Evolutionary conservation across 2,329 filamentous ascomycete genomes (phyloP).

Genomic region (Aspergillus novofumigatus): DNA sequence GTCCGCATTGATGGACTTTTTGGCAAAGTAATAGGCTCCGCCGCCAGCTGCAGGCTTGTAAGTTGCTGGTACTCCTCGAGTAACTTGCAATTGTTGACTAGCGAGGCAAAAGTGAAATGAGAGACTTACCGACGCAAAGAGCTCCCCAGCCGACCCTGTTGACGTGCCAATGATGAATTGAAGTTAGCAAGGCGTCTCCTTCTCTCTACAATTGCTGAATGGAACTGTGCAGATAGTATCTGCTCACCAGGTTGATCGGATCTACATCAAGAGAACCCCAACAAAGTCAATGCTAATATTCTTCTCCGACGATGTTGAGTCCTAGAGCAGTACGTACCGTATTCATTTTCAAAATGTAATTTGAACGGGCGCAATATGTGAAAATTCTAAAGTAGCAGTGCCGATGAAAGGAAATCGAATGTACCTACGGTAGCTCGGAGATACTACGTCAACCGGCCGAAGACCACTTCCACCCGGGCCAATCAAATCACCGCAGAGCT

Average conservation of each 20-base stretch:
- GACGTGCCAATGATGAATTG: not conserved
- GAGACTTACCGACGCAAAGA: conserved; percentile 69
- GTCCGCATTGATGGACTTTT: conserved; percentile 89
- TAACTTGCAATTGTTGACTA: not conserved
- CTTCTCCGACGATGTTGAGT: not conserved
- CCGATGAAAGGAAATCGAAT: conserved; percentile 6
- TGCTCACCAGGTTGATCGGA: conserved; percentile 56
- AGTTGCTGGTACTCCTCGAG: not conserved
- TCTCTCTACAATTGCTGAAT: not conserved
- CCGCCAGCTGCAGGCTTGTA: conserved; percentile 62
- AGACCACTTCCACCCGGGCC: conserved; percentile 4
- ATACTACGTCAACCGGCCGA: conserved; percentile 18
- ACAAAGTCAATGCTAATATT: not conserved
- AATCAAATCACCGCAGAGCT: conserved; percentile 5
- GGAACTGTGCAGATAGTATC: conserved; percentile 3
- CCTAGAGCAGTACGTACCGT: conserved; percentile 39
- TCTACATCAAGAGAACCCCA: conserved; percentile 30
- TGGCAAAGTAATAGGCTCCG: conserved; percentile 93
- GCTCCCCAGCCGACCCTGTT: conserved; percentile 85
- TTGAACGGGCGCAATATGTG: not conserved
- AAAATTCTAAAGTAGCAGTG: not conserved
- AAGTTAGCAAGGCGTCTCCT: conserved; percentile 5
- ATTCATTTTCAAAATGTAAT: conserved; percentile 42
- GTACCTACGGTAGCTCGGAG: not conserved
- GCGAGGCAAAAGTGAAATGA: not conserved